Base-by-base conservation (phyloP, 1,139 yeast genomes). In the Yamadazyma friedrichii region DNA sequence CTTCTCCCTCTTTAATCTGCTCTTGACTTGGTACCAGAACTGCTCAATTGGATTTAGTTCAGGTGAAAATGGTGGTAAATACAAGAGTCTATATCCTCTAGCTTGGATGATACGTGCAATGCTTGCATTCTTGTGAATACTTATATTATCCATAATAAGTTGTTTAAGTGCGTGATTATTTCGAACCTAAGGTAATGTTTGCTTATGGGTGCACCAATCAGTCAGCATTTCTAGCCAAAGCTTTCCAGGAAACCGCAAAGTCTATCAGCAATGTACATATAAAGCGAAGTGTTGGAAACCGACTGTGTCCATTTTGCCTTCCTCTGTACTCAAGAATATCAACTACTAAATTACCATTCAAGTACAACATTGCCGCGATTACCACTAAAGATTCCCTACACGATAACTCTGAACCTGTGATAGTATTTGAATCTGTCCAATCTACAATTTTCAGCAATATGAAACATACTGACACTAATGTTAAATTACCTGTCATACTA, bases 1-100 rank as follows among this genome's bases (percentile, higher is more conserved):
- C 32, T 43, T 45, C 17, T 44, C 42, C 29, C 50, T 43, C 33
- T 44, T 46, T 25, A 46, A 39, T 17, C 25, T 45, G 15, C 34
- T 39, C 15, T 37, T 42, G 9, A 45, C 42, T 10, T 39, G 47
- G 27, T 30, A 36, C 50, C 51, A 46, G 28, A 47, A 44, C 32
- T 48, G 50, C 29, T 46, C 50, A 40, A 41, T 44, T 36, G 42
- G 48, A 33, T 46, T 46, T 12, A 44, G 31, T 31, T 47, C 46
- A 22, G 46, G 47, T 4, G 49, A 47, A 26, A 43, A 42, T 34
- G 47, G 47, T 4, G 46, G 50, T 10, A 43, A 27, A 36, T 41
- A 37, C 26, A 42, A 39, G 4, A 48, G 26, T 27, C 45, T 44
- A 33, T 48, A 45, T 3, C 50, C 50, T 28, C 42, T 36, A 24